These are phyloP conservation scores for Monotropa hypopitys DNA, from an alignment of 179 eudicot genomes.

Conservation along the genomic window DNA sequence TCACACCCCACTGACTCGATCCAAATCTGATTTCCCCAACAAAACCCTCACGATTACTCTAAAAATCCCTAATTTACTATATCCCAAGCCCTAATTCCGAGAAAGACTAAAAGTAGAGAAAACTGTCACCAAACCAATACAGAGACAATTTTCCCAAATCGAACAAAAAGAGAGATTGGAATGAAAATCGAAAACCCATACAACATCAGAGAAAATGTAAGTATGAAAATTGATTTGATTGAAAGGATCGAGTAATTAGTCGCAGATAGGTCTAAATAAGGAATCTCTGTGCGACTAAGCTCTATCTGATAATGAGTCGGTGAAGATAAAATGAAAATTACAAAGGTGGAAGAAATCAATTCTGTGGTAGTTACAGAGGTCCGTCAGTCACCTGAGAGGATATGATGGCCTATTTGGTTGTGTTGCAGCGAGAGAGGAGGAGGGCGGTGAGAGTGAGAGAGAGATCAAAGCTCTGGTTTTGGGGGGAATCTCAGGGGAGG, in stretches of 20 bases:
- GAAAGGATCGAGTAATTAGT: background rate
- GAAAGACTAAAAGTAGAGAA: background rate
- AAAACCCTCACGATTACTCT: background rate
- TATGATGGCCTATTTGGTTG: too few species aligned
- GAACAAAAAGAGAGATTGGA: background rate
- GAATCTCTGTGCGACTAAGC: slow-evolving; percentile 12
- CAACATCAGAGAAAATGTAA: background rate
- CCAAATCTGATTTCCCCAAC: background rate
- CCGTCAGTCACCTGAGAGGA: too few species aligned
- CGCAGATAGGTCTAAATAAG: slow-evolving; percentile 1
- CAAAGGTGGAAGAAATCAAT: too few species aligned
- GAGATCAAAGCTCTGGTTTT: too few species aligned
- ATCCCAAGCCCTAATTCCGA: slow-evolving; percentile 7
- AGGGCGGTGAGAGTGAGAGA: too few species aligned
- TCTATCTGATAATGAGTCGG: slow-evolving; percentile 1
- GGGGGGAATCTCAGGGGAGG: too few species aligned
- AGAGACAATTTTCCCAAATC: background rate
- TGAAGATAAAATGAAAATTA: background rate
- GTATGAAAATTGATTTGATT: background rate
- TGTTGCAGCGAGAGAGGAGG: too few species aligned
- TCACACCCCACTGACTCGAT: background rate
- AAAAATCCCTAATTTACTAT: slow-evolving; percentile 1
- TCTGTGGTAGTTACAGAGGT: too few species aligned
- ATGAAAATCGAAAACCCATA: background rate
- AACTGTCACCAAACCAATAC: background rate